phyloP scores from a whole-genome alignment of 2,329 filamentous ascomycete species.

The Biscogniauxia marginata region DNA sequence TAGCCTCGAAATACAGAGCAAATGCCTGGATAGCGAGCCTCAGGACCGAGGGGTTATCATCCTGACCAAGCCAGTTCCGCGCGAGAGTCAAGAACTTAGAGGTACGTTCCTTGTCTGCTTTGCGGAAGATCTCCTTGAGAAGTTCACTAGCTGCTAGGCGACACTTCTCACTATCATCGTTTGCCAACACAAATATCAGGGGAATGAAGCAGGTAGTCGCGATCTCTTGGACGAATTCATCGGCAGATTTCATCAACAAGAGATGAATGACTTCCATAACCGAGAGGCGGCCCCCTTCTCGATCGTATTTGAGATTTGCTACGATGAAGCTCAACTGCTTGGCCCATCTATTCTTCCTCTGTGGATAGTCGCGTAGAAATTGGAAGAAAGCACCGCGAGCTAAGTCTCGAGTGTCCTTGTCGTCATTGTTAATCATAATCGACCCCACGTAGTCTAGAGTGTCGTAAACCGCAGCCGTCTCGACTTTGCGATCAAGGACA shows the following conservation, averaged over 20 bases:
- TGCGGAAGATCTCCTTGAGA: slow-evolving; percentile 76
- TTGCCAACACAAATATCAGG: slow-evolving; percentile 78
- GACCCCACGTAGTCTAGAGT: slow-evolving; percentile 83
- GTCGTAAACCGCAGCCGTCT: slow-evolving; percentile 88
- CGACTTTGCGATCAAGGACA: slow-evolving; percentile 78
- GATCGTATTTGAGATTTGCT: slow-evolving; percentile 86
- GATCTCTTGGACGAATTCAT: slow-evolving; percentile 80
- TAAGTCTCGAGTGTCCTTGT: slow-evolving; percentile 81
- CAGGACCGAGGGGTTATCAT: slow-evolving; percentile 68
- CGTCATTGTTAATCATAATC: slow-evolving; percentile 96
- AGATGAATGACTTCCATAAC: slow-evolving; percentile 90
- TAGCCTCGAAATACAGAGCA: slow-evolving; percentile 75
- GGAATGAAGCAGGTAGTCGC: slow-evolving; percentile 81
- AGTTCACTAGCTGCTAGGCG: slow-evolving; percentile 77
- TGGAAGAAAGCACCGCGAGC: slow-evolving; percentile 90
- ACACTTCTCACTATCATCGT: slow-evolving; percentile 86
- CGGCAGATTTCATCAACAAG: slow-evolving; percentile 79
- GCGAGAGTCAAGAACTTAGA: slow-evolving; percentile 70
- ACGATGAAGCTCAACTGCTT: slow-evolving; percentile 89
- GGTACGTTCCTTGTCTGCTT: slow-evolving; percentile 70
- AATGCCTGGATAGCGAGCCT: slow-evolving; percentile 78
- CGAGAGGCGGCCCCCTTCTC: slow-evolving; percentile 83
- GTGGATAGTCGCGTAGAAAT: slow-evolving; percentile 91
- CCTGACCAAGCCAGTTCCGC: slow-evolving; percentile 72
- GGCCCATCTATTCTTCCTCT: slow-evolving; percentile 82